These are phyloP conservation scores for Daldinia grandis DNA, from an alignment of 495 filamentous ascomycete species.

Conservation along the genomic window DNA sequence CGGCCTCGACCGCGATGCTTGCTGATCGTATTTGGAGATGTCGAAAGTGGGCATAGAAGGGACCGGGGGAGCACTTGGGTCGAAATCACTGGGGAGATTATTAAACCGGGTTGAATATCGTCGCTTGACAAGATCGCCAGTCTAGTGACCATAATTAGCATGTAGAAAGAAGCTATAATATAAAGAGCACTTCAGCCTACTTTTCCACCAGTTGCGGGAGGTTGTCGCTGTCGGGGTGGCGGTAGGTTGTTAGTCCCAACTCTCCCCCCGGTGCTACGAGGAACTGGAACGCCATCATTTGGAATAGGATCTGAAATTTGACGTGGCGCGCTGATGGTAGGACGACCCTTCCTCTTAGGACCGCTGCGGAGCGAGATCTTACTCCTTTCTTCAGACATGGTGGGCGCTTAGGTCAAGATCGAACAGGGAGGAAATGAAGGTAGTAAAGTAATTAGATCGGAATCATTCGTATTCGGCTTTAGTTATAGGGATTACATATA, in stretches of 20 bases:
- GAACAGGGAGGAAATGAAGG: neutral
- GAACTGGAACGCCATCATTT: conserved; percentile 48
- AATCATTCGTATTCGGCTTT: neutral
- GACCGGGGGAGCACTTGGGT: conserved; percentile 68
- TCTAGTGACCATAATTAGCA: conserved; percentile 46
- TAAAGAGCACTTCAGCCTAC: conserved; percentile 32
- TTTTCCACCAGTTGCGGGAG: conserved; percentile 54
- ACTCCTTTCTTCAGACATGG: conserved; percentile 69
- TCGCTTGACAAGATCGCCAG: conserved; percentile 91
- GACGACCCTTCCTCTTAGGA: conserved; percentile 77
- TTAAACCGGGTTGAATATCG: conserved; percentile 93
- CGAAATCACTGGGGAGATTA: conserved; percentile 72
- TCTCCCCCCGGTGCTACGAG: conserved; percentile 48
- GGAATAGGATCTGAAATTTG: conserved; percentile 75
- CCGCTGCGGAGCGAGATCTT: conserved; percentile 86
- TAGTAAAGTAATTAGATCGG: conserved; percentile 1
- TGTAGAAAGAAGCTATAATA: neutral
- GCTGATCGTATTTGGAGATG: conserved; percentile 59
- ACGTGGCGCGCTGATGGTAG: conserved; percentile 83
- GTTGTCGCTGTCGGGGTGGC: conserved; percentile 52
- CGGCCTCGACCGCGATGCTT: conserved; percentile 52
- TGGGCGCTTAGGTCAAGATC: conserved; percentile 4
- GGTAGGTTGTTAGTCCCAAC: conserved; percentile 45
- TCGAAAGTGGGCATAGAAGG: conserved; percentile 67
- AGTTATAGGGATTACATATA: conserved; percentile 3